phyloP scores from a whole-genome alignment of 1,139 yeast species.

The Geotrichum restrictum region DNA sequence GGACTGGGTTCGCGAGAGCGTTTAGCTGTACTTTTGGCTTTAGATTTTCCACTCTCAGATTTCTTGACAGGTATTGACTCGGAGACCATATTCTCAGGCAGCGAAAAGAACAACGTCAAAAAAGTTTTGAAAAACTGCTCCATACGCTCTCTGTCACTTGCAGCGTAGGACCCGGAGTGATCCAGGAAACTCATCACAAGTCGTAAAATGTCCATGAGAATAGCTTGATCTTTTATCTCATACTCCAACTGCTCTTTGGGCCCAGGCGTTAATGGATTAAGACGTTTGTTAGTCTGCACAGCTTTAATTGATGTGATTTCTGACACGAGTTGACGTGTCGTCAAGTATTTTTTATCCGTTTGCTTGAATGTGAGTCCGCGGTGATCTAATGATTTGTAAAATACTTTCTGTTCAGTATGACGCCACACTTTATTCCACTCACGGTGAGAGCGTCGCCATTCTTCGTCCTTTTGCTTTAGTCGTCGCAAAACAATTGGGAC shows the following conservation, averaged over 20 bases:
- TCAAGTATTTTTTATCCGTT: conserved; percentile 86
- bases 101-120: conserved; percentile 62
- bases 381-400: conserved; percentile 89
- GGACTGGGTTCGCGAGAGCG: conserved; percentile 34
- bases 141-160: conserved; percentile 75
- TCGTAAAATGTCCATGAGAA: conserved; percentile 69
- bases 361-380: conserved; percentile 93
- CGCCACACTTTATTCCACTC: conserved; percentile 99
- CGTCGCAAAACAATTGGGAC: conserved; percentile 90
- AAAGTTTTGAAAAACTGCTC: conserved; percentile 69
- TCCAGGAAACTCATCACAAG: conserved; percentile 68
- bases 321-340: conserved; percentile 83
- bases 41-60: not conserved
- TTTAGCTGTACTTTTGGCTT: conserved; percentile 37
- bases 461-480: conserved; percentile 95
- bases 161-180: conserved; percentile 64
- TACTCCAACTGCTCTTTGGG: conserved; percentile 80
- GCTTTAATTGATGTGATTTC: conserved; percentile 90
- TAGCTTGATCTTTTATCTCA: conserved; percentile 59
- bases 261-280: conserved; percentile 81
- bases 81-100: conserved; percentile 33
- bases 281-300: conserved; percentile 75
- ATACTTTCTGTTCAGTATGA: conserved; percentile 93
- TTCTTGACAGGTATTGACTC: conserved; percentile 24
- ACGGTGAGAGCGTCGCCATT: conserved; percentile 96